phyloP scores from a whole-genome alignment of 2,329 filamentous ascomycete species.

The Xylaria sp. region DNA sequence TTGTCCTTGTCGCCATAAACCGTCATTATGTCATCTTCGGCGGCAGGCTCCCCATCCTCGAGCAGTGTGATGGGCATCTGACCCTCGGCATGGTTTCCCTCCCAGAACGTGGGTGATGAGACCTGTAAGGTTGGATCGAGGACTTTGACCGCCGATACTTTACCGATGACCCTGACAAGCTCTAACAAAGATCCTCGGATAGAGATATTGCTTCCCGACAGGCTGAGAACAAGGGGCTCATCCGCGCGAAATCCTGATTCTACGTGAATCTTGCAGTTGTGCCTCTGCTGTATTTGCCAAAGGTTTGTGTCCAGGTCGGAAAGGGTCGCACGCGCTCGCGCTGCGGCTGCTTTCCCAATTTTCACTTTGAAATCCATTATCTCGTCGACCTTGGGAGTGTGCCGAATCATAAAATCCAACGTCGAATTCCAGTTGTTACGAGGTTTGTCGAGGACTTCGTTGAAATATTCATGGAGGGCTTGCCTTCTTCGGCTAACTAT shows the following conservation, averaged over 20 bases:
- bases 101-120: slow-evolving; percentile 30
- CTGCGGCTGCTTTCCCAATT: slow-evolving; percentile 35
- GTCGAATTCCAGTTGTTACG: slow-evolving; percentile 30
- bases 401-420: slow-evolving; percentile 34
- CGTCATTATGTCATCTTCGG: slow-evolving; percentile 32
- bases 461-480: slow-evolving; percentile 23
- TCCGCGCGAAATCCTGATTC: slow-evolving; percentile 25
- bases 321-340: slow-evolving; percentile 31
- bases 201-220: slow-evolving; percentile 37
- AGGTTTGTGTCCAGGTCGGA: slow-evolving; percentile 35
- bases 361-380: slow-evolving; percentile 37
- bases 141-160: slow-evolving; percentile 35
- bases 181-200: slow-evolving; percentile 37
- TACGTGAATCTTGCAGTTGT: slow-evolving; percentile 35
- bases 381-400: slow-evolving; percentile 35
- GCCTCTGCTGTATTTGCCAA: slow-evolving; percentile 33
- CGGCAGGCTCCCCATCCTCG: slow-evolving; percentile 16
- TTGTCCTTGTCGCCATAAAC: slow-evolving; percentile 22
- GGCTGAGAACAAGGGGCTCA: slow-evolving; percentile 31
- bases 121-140: slow-evolving; percentile 28
- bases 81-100: background rate
- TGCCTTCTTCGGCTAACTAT: slow-evolving; percentile 30
- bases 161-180: slow-evolving; percentile 34
- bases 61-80: slow-evolving; percentile 26
- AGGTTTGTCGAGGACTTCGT: slow-evolving; percentile 15